phyloP scores from a whole-genome alignment of 2,329 filamentous ascomycete species.

The Penicillium polonicum region DNA sequence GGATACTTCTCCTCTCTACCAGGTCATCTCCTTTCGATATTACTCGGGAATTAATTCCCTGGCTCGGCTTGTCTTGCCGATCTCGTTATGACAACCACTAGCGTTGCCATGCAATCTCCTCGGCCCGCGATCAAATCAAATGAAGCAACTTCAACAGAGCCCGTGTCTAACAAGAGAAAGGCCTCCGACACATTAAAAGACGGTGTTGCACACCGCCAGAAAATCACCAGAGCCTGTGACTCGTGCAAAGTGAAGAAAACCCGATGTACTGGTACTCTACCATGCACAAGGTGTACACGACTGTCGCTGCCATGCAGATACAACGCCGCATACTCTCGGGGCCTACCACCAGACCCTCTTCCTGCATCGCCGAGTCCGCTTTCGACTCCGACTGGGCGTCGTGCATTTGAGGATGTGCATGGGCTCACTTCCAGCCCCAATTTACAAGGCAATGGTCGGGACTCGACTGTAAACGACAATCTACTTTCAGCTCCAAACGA shows the following conservation, averaged over 20 bases:
- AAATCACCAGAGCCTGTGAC: conserved; percentile 42
- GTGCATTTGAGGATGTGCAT: background rate
- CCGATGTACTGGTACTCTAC: conserved; percentile 39
- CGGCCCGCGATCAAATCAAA: conserved; percentile 8
- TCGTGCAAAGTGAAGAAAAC: conserved; percentile 42
- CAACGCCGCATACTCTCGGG: conserved; percentile 39
- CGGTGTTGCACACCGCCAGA: conserved; percentile 29
- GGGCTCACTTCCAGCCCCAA: background rate
- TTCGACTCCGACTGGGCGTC: background rate
- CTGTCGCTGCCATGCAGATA: conserved; percentile 36
- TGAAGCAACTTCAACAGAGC: background rate
- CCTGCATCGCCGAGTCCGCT: conserved; percentile 11
- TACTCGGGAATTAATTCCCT: background rate
- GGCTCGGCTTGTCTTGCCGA: conserved; percentile 7
- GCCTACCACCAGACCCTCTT: conserved; percentile 36
- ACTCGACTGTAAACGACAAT: background rate
- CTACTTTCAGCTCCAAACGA: background rate
- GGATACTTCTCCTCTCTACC: conserved; percentile 18
- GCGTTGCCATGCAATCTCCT: conserved; percentile 14
- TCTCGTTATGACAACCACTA: conserved; percentile 15
- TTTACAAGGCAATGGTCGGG: conserved; percentile 1
- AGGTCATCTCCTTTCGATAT: background rate
- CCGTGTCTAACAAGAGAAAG: conserved; percentile 30
- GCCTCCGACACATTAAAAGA: conserved; percentile 23
- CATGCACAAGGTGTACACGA: conserved; percentile 36